Evolutionary conservation across 768 basidiomycete genomes (phyloP), one percentile per base, ranked within the genome.

Genomic region (Collybiopsis luxurians): DNA sequence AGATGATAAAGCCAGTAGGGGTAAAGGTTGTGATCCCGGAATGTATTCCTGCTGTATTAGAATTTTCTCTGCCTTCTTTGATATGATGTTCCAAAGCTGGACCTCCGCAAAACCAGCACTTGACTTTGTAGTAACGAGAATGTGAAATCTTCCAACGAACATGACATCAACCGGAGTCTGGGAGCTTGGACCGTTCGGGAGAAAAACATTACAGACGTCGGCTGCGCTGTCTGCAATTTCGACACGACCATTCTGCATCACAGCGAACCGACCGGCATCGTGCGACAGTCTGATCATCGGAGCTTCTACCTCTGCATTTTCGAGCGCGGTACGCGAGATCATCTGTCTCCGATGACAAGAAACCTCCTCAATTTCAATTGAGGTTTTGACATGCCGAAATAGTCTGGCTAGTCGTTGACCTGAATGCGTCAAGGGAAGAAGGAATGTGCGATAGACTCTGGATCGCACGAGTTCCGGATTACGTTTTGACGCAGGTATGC

Each of bases 301-400:
- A 36, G 36, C 17, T 26, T 38, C 36, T 12, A 15, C 17, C 15
- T 4, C 31, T 2, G 5, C 31, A 50, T 50, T 3, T 19, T 7
- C 17, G 6, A 34, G 31, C n/a, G 10, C 13, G 17, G 28, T 15
- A 24, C 36, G n/a, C 9, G 53, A 23, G 19, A 45, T 26, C 21
- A 54, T 7, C 27, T 45, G 50, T 51, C 40, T 54, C 21, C 43
- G 53, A 34, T 54, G 40, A 40, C 53, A 54, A 19, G 53, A 30
- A 13, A 55, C 54, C 26, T 45, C 34, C 0, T 27, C n/a, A 10
- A 55, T 19, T 11, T 27, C 17, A n/a, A 55, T 2, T 6, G 44
- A 23, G 11, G 30, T n/a, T 47, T 55, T 34, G 19, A 55, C 26
- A n/a, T 47, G 43, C 2, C 28, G 24, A 34, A 45, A 47, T 5